phyloP scores from a whole-genome alignment of 2,329 filamentous ascomycete genomes.

The Alternaria incomplexa region DNA sequence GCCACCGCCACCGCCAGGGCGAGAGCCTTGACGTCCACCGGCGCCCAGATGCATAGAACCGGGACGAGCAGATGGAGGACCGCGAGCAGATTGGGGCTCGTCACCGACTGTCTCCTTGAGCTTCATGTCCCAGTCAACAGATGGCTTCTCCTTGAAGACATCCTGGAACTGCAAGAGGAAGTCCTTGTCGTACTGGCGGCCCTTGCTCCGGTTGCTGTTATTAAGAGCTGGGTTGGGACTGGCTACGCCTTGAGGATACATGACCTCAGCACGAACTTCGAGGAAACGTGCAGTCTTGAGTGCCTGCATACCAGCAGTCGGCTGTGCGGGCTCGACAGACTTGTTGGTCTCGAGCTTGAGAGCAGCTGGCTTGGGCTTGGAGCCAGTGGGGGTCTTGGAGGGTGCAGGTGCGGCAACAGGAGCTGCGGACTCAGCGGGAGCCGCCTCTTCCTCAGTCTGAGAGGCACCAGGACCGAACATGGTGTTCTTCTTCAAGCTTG shows the following conservation, averaged over 20 bases:
- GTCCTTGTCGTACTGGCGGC: conserved; percentile 92
- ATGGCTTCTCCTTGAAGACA: conserved; percentile 96
- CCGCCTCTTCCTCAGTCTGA: conserved; percentile 42
- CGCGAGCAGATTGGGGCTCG: conserved; percentile 68
- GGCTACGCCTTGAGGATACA: conserved; percentile 79
- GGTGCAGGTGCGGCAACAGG: conserved; percentile 25
- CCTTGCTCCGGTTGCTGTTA: conserved; percentile 78
- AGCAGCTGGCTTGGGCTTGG: conserved; percentile 82
- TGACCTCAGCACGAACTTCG: conserved; percentile 74
- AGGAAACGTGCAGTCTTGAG: conserved; percentile 91
- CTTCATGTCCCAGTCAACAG: conserved; percentile 88
- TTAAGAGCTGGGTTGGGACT: conserved; percentile 91
- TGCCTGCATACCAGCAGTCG: conserved; percentile 90
- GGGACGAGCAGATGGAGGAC: conserved; percentile 64
- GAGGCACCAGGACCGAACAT: conserved; percentile 54
- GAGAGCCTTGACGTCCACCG: conserved; percentile 54
- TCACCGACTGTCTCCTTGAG: conserved; percentile 87
- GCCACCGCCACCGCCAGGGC: conserved; percentile 35
- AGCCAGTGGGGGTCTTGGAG: conserved; percentile 53
- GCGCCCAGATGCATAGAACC: conserved; percentile 54
- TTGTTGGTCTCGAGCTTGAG: conserved; percentile 90
- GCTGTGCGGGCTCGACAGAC: conserved; percentile 86
- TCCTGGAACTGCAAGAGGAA: conserved; percentile 96
- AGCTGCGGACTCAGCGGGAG: conserved; percentile 50
- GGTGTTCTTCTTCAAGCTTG: conserved; percentile 56